Base-by-base conservation (phyloP, 768 basidiomycete genomes). In the Trametes cinnabarina region DNA sequence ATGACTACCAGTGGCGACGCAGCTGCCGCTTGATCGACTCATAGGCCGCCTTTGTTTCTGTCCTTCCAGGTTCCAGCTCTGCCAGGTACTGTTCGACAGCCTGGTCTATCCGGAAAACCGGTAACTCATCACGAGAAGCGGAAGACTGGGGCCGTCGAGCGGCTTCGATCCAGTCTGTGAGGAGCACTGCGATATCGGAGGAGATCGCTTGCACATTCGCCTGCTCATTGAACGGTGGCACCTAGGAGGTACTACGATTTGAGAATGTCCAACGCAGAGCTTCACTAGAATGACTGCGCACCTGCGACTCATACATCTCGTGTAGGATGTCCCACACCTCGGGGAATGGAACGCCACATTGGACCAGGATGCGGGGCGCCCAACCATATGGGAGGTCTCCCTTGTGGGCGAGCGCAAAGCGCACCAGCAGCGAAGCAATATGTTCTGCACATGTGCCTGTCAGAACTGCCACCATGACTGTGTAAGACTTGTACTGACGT, bases 271-370 rank as follows among this genome's bases (percentile, higher is more conserved):
- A 57, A 58, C 28, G 62, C 19, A 12, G 51, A 51, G 55, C 49
- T 32, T 30, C 6, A 25, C 14, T 25, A 20, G 25, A n/a, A 15
- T 26, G 9, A 14, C 9, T 52, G 37, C 54, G 66, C 71, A 94
- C 94, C 76, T 93, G 90, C 23, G 90, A 90, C 69, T 71, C 70
- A 44, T 71, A 71, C 70, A 71, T 93, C 89, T 88, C 88, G 63
- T 92, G 87, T 62, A 92, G 79, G 20, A 88, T 82, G 63, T 92
- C 88, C 84, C 93, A 96, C 51, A 95, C 80, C 56, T 94, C 90
- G 34, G 81, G 77, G 64, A 83, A 87, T 9, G 91, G 87, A 22
- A 95, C 87, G 2, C 88, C 85, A 52, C 88, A 95, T 70, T 94
- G 87, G 19, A 85, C 77, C 56, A 98, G 74, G 54, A 91, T 79